Evolutionary conservation across 768 basidiomycete genomes (phyloP).

Genomic region (Podaxis rugospora): DNA sequence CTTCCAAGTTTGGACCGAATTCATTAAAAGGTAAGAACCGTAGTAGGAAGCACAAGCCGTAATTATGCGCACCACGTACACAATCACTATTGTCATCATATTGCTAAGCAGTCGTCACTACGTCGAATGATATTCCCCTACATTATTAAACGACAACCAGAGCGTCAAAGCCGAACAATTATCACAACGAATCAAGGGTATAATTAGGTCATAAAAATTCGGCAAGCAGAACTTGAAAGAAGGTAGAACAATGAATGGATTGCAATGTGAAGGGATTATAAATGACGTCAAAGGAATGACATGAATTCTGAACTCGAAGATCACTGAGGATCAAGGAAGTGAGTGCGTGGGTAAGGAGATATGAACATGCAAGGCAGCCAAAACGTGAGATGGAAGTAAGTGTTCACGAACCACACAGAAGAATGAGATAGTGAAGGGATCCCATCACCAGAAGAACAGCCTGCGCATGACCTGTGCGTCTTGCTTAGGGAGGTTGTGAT

Average conservation of each 20-base stretch:
- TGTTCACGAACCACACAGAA: not conserved
- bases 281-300: not conserved
- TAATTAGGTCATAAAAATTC: not conserved
- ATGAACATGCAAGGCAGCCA: not conserved
- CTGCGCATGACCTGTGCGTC: slow-evolving; percentile 46
- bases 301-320: not conserved
- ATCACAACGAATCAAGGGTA: slow-evolving; percentile 3
- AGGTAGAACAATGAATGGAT: not conserved
- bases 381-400: not conserved
- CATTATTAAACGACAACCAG: not conserved
- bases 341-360: not conserved
- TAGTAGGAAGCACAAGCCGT: not conserved
- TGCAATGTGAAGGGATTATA: not conserved
- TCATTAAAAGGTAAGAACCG: slow-evolving; percentile 1
- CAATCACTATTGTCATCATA: not conserved
- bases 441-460: slow-evolving; percentile 40
- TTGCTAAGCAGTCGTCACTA: not conserved
- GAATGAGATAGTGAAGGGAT: slow-evolving; percentile 5
- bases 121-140: not conserved
- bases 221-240: not conserved
- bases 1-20: slow-evolving; percentile 1
- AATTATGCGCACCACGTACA: not conserved
- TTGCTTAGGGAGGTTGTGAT: slow-evolving; percentile 17
- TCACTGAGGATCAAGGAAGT: not conserved
- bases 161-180: not conserved